phyloP scores from a whole-genome alignment of 371 early-diverging fungal species.

The Smittium culicis region DNA sequence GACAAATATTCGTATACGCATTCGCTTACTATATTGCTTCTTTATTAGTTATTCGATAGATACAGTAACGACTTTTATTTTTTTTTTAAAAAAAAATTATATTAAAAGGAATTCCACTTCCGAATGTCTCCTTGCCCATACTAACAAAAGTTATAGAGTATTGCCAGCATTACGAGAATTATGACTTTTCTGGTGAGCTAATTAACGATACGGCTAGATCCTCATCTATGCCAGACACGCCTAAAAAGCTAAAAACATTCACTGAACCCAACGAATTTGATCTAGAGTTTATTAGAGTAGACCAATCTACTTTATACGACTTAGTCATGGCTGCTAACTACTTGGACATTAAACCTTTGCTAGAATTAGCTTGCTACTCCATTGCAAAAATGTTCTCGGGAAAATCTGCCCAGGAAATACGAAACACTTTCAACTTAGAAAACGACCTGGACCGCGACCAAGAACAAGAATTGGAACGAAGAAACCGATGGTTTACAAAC shows the following conservation, averaged over 20 bases:
- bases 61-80: too few species aligned
- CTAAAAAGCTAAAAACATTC: constrained; percentile 8
- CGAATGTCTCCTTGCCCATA: constrained; percentile 75
- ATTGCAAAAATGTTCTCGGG: constrained; percentile 85
- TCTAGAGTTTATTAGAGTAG: constrained; percentile 63
- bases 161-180: constrained; percentile 60
- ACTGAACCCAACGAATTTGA: constrained; percentile 47
- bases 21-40: too few species aligned
- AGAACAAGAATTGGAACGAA: constrained; percentile 40
- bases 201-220: background rate
- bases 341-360: constrained; percentile 68
- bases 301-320: constrained; percentile 81
- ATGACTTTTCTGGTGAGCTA: background rate
- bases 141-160: constrained; percentile 68
- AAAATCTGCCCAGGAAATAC: constrained; percentile 72
- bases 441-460: constrained; percentile 83
- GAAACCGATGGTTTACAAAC: constrained; percentile 24
- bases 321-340: constrained; percentile 75
- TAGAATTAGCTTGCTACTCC: constrained; percentile 73
- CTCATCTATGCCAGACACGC: background rate
- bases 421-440: constrained; percentile 64
- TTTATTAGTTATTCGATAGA: too few species aligned
- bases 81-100: too few species aligned
- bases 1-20: too few species aligned
- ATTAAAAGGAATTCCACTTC: constrained; percentile 58